A percentile compares a stretch with the other conserved stretches of the same genome.
phyloP scores from a whole-genome alignment of 2,329 filamentous ascomycete genomes.

The Scedosporium boydii region DNA sequence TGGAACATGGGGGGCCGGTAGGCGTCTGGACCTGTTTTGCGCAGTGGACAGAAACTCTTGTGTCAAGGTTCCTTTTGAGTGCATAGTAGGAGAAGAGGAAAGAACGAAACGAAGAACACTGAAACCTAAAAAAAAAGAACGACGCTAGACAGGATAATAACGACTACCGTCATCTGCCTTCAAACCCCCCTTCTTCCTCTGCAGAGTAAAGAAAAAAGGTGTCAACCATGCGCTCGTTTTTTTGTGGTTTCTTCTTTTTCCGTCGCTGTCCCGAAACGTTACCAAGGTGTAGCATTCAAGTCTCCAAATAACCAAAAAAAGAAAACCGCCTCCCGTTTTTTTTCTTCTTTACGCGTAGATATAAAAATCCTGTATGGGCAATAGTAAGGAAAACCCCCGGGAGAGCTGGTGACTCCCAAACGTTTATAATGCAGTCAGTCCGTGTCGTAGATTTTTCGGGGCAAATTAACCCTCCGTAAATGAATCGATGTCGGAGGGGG shows the following conservation, averaged over 20 bases:
- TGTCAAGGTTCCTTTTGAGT: not conserved
- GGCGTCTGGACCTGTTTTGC: not conserved
- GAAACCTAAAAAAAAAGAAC: constrained; percentile 5
- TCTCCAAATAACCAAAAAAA: not conserved
- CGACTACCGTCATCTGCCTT: not conserved
- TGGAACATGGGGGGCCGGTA: not conserved
- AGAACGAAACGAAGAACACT: constrained; percentile 9
- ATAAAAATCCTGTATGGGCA: not conserved
- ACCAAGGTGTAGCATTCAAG: not conserved
- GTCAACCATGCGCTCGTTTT: not conserved
- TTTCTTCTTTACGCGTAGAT: not conserved
- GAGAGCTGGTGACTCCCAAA: not conserved
- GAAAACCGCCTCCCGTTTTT: not conserved
- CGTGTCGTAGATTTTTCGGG: not conserved
- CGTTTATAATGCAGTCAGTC: not conserved
- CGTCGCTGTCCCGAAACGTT: not conserved
- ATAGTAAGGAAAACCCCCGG: not conserved
- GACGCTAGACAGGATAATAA: not conserved
- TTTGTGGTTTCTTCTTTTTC: not conserved
- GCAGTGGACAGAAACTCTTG: not conserved
- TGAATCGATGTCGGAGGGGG: not conserved
- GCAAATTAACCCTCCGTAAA: not conserved
- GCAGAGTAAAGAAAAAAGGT: not conserved
- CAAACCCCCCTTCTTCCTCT: not conserved
- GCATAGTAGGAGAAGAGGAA: constrained; percentile 1